phyloP scores from a whole-genome alignment of 768 basidiomycete species.

The Suillus luteus region DNA sequence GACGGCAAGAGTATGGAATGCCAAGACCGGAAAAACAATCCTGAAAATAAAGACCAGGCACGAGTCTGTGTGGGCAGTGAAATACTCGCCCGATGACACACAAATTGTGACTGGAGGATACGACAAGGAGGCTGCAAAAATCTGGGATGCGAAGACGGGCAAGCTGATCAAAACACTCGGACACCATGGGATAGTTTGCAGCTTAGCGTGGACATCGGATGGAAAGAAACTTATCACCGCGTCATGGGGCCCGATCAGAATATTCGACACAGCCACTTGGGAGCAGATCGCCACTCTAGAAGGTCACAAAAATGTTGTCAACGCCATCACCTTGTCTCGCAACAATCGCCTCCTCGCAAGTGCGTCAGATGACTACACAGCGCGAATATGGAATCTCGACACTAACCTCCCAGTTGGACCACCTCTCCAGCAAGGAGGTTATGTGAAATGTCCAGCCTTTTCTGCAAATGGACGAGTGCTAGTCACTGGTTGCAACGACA shows the following conservation, averaged over 20 bases:
- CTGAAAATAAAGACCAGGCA: background rate
- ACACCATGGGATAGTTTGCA: accelerated
- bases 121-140: background rate
- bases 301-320: no score
- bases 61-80: background rate
- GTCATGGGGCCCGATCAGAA: no score
- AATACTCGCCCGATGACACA: background rate
- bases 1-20: background rate
- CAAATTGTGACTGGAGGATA: background rate
- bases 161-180: background rate
- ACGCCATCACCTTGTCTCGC: background rate
- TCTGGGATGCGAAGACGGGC: background rate
- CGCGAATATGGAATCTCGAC: background rate
- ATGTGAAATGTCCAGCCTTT: no score
- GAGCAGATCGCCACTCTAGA: background rate
- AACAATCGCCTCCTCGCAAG: background rate
- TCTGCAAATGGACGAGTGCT: no score
- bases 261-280: background rate
- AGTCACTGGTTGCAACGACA: no score
- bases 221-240: background rate
- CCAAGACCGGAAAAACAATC: background rate
- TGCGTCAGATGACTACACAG: background rate
- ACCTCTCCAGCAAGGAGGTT: background rate
- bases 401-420: background rate
- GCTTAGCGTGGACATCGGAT: background rate